A percentile compares a stretch with the other conserved stretches of the same genome.
These are phyloP conservation scores for Allomyces javanicus DNA, from an alignment of 192 early-diverging fungal species.

Conservation along the genomic window DNA sequence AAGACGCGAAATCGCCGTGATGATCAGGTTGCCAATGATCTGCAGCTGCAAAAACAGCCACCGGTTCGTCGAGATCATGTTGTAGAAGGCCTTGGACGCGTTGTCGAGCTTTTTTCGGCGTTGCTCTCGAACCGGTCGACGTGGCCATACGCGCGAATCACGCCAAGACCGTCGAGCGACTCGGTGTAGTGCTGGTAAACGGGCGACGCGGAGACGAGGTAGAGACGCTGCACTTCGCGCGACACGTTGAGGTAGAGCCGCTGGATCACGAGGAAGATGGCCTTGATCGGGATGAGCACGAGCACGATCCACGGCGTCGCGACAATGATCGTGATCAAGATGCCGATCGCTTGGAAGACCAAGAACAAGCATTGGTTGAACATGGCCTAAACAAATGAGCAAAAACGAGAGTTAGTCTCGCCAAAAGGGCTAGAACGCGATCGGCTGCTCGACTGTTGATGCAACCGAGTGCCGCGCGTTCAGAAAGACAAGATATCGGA, in stretches of 20 bases:
- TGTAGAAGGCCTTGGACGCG: conserved; percentile 71
- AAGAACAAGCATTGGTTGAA: neutral
- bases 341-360: conserved; percentile 31
- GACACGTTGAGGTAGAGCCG: conserved; percentile 53
- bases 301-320: conserved; percentile 33
- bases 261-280: conserved; percentile 40
- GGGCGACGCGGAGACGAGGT: conserved; percentile 52
- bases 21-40: conserved; percentile 48
- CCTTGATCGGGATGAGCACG: conserved; percentile 34
- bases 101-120: conserved; percentile 42
- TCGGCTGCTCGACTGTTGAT: too few relatives aligned
- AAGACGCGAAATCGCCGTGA: conserved; percentile 51
- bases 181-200: conserved; percentile 69
- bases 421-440: too few relatives aligned
- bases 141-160: conserved; percentile 66
- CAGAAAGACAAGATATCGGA: too few relatives aligned
- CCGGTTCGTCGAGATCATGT: conserved; percentile 68
- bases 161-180: conserved; percentile 50
- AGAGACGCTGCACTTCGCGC: conserved; percentile 75
- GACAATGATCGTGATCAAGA: conserved; percentile 30
- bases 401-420: too few relatives aligned
- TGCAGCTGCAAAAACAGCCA: conserved; percentile 79
- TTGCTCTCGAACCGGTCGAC: conserved; percentile 42
- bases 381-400: neutral
- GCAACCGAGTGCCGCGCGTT: too few relatives aligned